Evolutionary conservation across 352 stramenopile genomes (phyloP), one percentile per base, ranked within the genome.

Genomic region (Phytophthora citrophthora): DNA sequence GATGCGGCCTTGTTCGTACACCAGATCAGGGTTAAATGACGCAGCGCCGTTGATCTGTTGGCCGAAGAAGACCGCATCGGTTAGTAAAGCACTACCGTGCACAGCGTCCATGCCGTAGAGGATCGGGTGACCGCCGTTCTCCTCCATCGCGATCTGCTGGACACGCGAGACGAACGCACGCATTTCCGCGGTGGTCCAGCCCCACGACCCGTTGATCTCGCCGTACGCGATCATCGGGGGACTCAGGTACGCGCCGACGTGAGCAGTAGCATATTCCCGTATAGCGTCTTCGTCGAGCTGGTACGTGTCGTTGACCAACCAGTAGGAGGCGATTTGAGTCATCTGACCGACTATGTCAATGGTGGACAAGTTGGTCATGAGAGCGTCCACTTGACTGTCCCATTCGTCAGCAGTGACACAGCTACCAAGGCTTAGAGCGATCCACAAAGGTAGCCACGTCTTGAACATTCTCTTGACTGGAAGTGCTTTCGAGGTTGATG

Each of bases 21-120:
- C 77, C 7, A 92, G 44, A 1, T 76, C 72, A 1, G 71, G 64
- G 63, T 97, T 94, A 72, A 96, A 97, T 7, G 87, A 87, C 4
- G 90, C 81, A 0, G 80, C 90, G 3, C 82, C 52, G 41, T 93
- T 93, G 62, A 97, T 85, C 43, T 93, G 87, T 56, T 96, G 87
- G 0, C 84, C 84, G 34, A 93, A 91, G 18, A 95, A 74, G 5
- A 83, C 70, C 3, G 89, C 77, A 27, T 76, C 82, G 31, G 71
- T 53, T 16, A 95, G 62, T 54, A 94, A 92, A 54, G 83, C 93
- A 1, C 85, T 87, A 10, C 89, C 90, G 50, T 96, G 90, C 8
- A 95, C 82, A 27, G 78, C 91, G 64, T 97, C 90, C 18, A 97
- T 69, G 4, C 88, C 90, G 62, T 85, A 95, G 41, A 97, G 68